Evolutionary conservation across 768 basidiomycete genomes (phyloP).

Genomic region (Holtermannia corniformis): DNA sequence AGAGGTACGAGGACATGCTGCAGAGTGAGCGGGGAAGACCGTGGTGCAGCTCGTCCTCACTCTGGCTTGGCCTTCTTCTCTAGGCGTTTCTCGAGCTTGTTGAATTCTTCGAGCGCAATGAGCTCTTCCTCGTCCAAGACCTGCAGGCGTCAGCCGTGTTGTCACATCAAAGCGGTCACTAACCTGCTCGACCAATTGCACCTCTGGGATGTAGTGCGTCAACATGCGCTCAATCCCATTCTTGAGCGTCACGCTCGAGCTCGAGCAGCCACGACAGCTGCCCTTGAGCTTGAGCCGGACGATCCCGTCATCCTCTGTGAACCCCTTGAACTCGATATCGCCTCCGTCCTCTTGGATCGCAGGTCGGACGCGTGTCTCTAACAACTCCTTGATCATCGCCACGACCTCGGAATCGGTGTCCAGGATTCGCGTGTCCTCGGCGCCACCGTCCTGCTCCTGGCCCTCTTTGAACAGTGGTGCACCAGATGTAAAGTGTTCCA

Average conservation of each 20-base stretch:
- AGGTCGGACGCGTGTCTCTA: constrained; percentile 89
- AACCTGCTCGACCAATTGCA: constrained; percentile 42
- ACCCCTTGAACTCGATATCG: constrained; percentile 91
- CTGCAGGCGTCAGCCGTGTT: constrained; percentile 43
- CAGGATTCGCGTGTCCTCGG: constrained; percentile 84
- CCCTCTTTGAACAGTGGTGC: constrained; percentile 71
- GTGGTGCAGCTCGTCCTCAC: not conserved
- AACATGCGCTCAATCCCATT: constrained; percentile 96
- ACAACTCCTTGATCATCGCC: constrained; percentile 95
- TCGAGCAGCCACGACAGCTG: constrained; percentile 89
- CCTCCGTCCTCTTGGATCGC: constrained; percentile 99
- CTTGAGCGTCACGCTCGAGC: constrained; percentile 90
- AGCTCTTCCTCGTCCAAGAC: constrained; percentile 81
- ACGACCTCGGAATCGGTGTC: constrained; percentile 94
- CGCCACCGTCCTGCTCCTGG: constrained; percentile 59
- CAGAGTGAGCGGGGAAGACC: not conserved
- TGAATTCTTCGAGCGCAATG: constrained; percentile 77
- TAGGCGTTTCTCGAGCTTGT: constrained; percentile 70
- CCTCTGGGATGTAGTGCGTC: constrained; percentile 88
- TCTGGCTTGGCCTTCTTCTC: constrained; percentile 33
- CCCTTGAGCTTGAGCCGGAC: constrained; percentile 91
- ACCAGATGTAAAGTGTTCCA: constrained; percentile 96
- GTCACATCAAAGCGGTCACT: constrained; percentile 4
- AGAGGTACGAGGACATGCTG: not conserved
- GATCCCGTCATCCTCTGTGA: constrained; percentile 63